Conservation (phyloP, 208 protist species). For the Leishmania aethiopica region DNA sequence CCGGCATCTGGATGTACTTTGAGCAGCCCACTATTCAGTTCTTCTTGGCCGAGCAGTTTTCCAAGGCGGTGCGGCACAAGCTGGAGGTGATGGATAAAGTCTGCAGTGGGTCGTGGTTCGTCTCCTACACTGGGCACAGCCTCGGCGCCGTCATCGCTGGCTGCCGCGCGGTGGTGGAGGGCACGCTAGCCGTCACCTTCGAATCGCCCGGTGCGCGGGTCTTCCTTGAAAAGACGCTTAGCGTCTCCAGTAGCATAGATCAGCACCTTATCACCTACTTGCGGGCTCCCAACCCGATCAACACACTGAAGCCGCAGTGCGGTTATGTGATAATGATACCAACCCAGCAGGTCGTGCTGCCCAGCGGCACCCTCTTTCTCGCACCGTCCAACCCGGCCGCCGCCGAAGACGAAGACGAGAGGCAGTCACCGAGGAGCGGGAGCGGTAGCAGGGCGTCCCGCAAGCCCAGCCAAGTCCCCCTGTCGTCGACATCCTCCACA, state of each 20-base stretch:
- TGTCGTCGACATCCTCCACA: not conserved
- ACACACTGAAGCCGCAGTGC: constrained; percentile 87
- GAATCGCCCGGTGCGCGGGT: constrained; percentile 78
- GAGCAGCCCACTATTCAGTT: constrained; percentile 90
- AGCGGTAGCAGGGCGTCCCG: not conserved
- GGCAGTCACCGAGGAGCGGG: constrained; percentile 5
- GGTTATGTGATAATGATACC: constrained; percentile 84
- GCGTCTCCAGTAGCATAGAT: constrained; percentile 30
- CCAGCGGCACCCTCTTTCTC: constrained; percentile 31
- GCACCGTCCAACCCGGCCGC: constrained; percentile 14
- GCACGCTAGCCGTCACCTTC: constrained; percentile 84
- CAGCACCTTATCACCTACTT: constrained; percentile 79
- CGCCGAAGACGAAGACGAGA: constrained; percentile 8
- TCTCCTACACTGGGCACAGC: constrained; percentile 92
- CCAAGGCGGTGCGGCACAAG: constrained; percentile 65
- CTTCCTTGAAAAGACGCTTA: constrained; percentile 71
- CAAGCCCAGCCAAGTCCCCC: not conserved
- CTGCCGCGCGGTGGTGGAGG: constrained; percentile 75
- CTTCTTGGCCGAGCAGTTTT: constrained; percentile 86
- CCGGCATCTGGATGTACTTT: constrained; percentile 91
- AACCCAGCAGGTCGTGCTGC: constrained; percentile 26
- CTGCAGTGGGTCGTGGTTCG: constrained; percentile 40
- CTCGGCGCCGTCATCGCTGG: constrained; percentile 88
- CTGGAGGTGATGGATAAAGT: constrained; percentile 30
- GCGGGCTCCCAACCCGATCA: constrained; percentile 87